Base-by-base conservation (phyloP, 2,329 filamentous ascomycete genomes). In the Cadophora sp. region DNA sequence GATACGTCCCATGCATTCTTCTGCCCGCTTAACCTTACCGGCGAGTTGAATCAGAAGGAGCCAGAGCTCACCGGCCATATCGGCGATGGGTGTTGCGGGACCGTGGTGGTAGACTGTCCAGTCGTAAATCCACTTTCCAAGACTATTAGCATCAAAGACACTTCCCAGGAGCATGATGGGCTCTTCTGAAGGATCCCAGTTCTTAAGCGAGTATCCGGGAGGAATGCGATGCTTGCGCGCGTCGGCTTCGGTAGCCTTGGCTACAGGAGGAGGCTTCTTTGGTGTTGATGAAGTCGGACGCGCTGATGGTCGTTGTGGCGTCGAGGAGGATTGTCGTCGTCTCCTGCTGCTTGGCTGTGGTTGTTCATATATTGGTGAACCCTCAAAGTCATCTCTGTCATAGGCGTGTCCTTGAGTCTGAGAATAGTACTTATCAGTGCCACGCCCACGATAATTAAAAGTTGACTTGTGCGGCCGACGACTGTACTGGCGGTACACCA, bases 111-210 rank as follows among this genome's bases (percentile, higher is more conserved):
- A 97, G 72, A 97, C 93, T 22, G 96, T 97, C 96, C 96, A 99
- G 85, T 98, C 96, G 81, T 97, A 99, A 77, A 99, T 97, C 96
- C 96, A 99, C 82, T 97, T 97, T 77, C 96, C 96, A 34, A 99
- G 86, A 29, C 93, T 97, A 86, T 98, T 97, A 77, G 95, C 93
- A 78, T 98, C 96, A 77, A 98, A 98, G 66, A 98, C 96, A 78
- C 93, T 97, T 62, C 96, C 96, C 26, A 98, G 86, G 29, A 99
- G 87, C 78, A 97, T 90, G 79, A 99, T 97, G 62, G 96, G 96
- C 74, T 94, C 90, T 83, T 98, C 95, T 31, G 89, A 90, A 0
- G 95, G 95, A 79, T 99, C 96, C 96, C 96, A 98, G 83, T 98
- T 97, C 86, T 98, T 98, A 78, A 95, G 89, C 29, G 93, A 97